Evolutionary conservation across 805 yeast species (phyloP), one percentile per base, ranked within the genome.

Genomic region (Saccharomyces kudriavzevii): DNA sequence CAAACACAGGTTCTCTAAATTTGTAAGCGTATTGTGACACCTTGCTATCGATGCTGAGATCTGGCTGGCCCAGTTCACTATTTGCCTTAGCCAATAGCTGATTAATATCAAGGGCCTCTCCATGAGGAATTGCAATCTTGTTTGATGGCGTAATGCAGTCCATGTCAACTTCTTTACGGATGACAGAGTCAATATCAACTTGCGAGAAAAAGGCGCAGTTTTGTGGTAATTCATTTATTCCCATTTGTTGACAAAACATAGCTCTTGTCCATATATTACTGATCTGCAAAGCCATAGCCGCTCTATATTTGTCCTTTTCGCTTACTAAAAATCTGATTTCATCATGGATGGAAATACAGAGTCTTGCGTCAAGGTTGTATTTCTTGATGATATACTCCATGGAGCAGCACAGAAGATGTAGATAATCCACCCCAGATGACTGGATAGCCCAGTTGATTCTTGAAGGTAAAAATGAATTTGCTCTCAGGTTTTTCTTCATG

Each of bases 371-470:
- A 10, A 95, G 73, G 3, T 73, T 64, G 68, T 82, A 92, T 56
- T 76, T 78, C 43, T 80, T 76, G 45, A 80, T 74, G 60, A 94
- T 74, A 62, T 90, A 89, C 54, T 89, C 87, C 97, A 95, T 91
- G 0, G 96, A 81, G 4, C 89, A 80, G 49, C 92, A 77, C 55
- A 94, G 68, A 45, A 94, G 67, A 67, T 94, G 99, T 51, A 94
- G 74, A 64, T 95, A 94, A 67, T 94, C 99, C 20, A 95, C 99
- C 40, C 99, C 99, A 1, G 97, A 89, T 24, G 97, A 89, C 68
- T 94, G 99, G 65, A 94, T 94, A 0, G 97, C 89, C 99, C 99
- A 94, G 64, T 94, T 94, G 58, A 91, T 85, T 62, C 99, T 72
- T 1, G 97, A 89, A 0, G 99, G 94, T 58, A 94, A 71, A 66